Evolutionary conservation across 108 stramenopile species (phyloP).

Genomic region (Cylindrotheca closterium): DNA sequence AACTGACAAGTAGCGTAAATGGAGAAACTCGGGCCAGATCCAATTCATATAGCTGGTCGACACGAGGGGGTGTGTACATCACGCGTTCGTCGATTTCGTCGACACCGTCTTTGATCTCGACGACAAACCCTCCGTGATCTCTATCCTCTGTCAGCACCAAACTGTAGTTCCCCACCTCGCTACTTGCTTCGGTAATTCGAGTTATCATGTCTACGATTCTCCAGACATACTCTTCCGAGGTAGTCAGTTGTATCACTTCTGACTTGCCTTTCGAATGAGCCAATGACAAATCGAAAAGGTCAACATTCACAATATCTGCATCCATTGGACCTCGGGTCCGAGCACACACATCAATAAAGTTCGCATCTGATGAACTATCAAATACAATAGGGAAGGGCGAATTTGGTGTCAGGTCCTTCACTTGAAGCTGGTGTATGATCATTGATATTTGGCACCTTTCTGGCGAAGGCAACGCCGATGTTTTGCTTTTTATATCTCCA

Average conservation of each 20-base stretch:
- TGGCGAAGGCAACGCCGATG: slow-evolving; percentile 33
- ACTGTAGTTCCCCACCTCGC: slow-evolving; percentile 63
- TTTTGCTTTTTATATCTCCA: background rate
- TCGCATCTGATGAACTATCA: slow-evolving; percentile 56
- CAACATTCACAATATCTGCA: slow-evolving; percentile 71
- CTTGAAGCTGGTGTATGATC: slow-evolving; percentile 63
- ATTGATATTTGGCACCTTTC: slow-evolving; percentile 76
- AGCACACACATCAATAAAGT: slow-evolving; percentile 77
- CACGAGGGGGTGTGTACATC: slow-evolving; percentile 73
- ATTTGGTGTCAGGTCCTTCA: slow-evolving; percentile 73
- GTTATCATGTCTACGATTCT: slow-evolving; percentile 72
- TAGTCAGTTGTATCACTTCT: slow-evolving; percentile 62
- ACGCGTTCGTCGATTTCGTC: slow-evolving; percentile 29
- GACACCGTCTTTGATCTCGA: slow-evolving; percentile 42
- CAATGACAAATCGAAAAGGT: slow-evolving; percentile 74
- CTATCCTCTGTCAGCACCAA: slow-evolving; percentile 67
- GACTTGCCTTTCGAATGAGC: slow-evolving; percentile 65
- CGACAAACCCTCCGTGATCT: slow-evolving; percentile 59
- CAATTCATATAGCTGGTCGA: slow-evolving; percentile 70
- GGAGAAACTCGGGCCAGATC: slow-evolving; percentile 69
- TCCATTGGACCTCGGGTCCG: slow-evolving; percentile 67
- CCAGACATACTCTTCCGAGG: slow-evolving; percentile 85
- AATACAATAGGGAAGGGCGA: slow-evolving; percentile 64
- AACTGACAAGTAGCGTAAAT: slow-evolving; percentile 68
- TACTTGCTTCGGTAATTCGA: slow-evolving; percentile 63